Evolutionary conservation across 169 alveolate genomes (phyloP), one percentile per base, ranked within the genome.

Genomic region (Theileria annulata): DNA sequence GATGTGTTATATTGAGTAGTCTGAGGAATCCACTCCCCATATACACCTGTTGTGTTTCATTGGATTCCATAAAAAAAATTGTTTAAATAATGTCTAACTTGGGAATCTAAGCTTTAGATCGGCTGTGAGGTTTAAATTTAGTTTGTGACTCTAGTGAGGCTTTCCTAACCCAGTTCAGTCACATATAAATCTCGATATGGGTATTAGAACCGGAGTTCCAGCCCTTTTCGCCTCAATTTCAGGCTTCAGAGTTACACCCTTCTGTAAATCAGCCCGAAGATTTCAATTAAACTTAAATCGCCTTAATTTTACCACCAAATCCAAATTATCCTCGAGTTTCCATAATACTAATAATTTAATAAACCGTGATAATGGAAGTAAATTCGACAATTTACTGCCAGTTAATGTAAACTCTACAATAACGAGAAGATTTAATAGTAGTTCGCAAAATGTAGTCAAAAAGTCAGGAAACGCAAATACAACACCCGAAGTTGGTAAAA

Each of bases 401-500:
- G 13, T 0, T 42, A 42, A 42, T 42, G 13, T 42, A 42, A 42
- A 42, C 51, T 42, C 15, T 42, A 42, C 51, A 3, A 10, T 17
- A 42, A 2, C 51, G 13, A 42, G 51, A 8, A 42, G 51, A 8
- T 42, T 42, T 8, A 12, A 42, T 42, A 42, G 51, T 42, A 42
- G 13, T 10, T 42, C 51, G 13, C 51, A 42, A 42, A 42, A 42
- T 42, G 51, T 42, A 42, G 51, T 42, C 13, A 42, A 42, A 10
- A 75, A 72, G 82, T 75, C 19, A 25, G 63, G 60, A 30, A 58
- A 58, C 1, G 21, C 33, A 17, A 71, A 79, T 21, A 56, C 75
- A 31, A 71, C 60, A 42, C 27, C 79, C 25, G 75, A 87, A 3
- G 54, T 79, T 6, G 70, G 80, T 25, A 62, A 66, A 6, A 49